phyloP scores from a whole-genome alignment of 2,329 filamentous ascomycete species.

The Rachicladosporium sp. region DNA sequence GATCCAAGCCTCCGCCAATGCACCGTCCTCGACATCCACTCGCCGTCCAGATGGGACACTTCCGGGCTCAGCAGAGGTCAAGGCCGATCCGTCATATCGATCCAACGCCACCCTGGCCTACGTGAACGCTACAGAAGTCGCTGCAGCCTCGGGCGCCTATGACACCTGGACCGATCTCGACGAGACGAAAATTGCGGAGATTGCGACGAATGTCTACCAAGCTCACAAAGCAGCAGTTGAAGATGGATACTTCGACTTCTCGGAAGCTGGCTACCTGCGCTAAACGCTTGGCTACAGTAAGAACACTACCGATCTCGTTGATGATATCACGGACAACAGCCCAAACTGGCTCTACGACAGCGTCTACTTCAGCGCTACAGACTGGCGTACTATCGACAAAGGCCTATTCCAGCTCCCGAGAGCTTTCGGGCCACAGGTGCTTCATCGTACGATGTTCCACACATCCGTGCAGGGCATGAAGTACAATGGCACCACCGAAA shows the following conservation, averaged over 20 bases:
- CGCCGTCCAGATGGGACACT: conserved; percentile 41
- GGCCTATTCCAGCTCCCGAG: conserved; percentile 47
- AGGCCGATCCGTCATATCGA: conserved; percentile 25
- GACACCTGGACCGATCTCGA: conserved; percentile 24
- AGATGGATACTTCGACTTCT: conserved; percentile 49
- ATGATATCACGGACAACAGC: conserved; percentile 30
- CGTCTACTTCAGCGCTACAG: conserved; percentile 47
- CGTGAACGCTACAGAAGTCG: conserved; percentile 24
- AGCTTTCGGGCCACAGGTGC: conserved; percentile 51
- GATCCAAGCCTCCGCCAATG: conserved; percentile 46
- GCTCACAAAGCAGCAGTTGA: conserved; percentile 44
- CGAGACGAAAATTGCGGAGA: conserved; percentile 14
- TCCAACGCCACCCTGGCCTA: conserved; percentile 16
- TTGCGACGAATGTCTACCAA: conserved; percentile 35
- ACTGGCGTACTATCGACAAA: conserved; percentile 54
- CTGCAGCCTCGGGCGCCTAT: conserved; percentile 29
- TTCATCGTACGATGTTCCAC: conserved; percentile 44
- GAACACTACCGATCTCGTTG: conserved; percentile 44
- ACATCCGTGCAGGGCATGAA: conserved; percentile 45
- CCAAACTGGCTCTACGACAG: conserved; percentile 45
- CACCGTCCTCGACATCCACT: conserved; percentile 37
- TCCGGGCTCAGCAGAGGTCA: conserved; percentile 39
- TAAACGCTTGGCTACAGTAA: conserved; percentile 43
- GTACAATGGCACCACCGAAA: conserved; percentile 38
- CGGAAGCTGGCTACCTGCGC: conserved; percentile 50